Evolutionary conservation across 306 rosid genomes (phyloP), one percentile per base, ranked within the genome.

Genomic region (Quercus alba): DNA sequence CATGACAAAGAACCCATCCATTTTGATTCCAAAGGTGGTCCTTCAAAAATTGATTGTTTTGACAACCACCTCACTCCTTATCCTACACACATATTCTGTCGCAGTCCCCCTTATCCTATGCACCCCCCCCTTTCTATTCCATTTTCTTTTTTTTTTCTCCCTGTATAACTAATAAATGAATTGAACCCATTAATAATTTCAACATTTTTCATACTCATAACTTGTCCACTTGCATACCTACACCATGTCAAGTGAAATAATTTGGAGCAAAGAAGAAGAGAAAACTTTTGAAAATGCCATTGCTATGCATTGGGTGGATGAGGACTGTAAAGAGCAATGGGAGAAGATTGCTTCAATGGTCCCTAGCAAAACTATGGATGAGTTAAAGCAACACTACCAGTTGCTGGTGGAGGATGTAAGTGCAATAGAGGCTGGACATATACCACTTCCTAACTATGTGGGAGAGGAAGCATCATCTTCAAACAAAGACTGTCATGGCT

Each of bases 231-330:
- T 74, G 76, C 80, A 84, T 71, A 84, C 56, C 77, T 52, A 70
- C 46, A 86, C 83, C 88, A 93, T 95, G 99, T 87, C 99, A 63
- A 84, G 89, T 85, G 87, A 44, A 79, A 81, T 79, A 49, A 67
- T 75, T 83, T 95, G 99, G 99, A 89, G 79, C 90, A 89, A 84
- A 70, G 98, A 95, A 66, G 98, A 95, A 90, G 99, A 95, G 23
- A 93, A 90, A 70, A 88, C 93, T 12, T 95, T 95, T 76, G 99
- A 95, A 86, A 93, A 86, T 85, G 97, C 94, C 66, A 86, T 95
- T 26, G 99, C 99, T 54, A 69, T 81, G 87, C 97, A 93, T 83
- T 91, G 93, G 98, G 81, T 38, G 81, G 97, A 86, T 8, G 91
- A 83, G 13, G 89, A 76, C 6, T 81, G 89, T 12, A 44, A 83